phyloP scores from a whole-genome alignment of 148 eudicot genomes.

The Drosera capensis region DNA sequence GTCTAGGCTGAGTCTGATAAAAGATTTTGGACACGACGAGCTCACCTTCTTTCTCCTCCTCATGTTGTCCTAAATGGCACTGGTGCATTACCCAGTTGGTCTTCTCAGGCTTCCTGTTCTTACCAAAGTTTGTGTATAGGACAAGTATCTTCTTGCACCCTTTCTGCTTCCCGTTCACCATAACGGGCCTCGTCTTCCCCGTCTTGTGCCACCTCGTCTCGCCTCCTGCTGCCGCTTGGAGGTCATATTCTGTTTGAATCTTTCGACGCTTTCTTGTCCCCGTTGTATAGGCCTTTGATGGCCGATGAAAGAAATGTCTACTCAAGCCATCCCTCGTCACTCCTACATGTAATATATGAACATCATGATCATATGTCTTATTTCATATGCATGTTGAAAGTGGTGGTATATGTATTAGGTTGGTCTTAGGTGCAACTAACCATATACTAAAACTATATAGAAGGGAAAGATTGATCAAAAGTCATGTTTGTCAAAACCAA shows the following conservation, averaged over 20 bases:
- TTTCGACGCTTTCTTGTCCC: constrained; percentile 87
- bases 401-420: constrained; percentile 46
- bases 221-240: constrained; percentile 43
- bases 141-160: constrained; percentile 97
- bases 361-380: no score
- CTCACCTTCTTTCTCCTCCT: constrained; percentile 91
- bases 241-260: constrained; percentile 86
- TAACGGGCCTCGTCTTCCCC: constrained; percentile 84
- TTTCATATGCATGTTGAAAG: no score
- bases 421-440: constrained; percentile 63
- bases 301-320: constrained; percentile 92
- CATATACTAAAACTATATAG: background rate
- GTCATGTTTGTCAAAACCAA: no score
- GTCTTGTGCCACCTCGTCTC: constrained; percentile 98
- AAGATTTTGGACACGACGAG: constrained; percentile 92
- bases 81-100: constrained; percentile 99
- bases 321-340: constrained; percentile 95
- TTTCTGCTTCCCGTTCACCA: constrained; percentile 74
- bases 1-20: constrained; percentile 91
- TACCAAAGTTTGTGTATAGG: constrained; percentile 78
- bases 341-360: constrained; percentile 30
- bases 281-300: constrained; percentile 95
- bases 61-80: constrained; percentile 78
- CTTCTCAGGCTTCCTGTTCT: constrained; percentile 82
- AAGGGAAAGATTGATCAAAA: no score